Base-by-base conservation (phyloP, 2,329 filamentous ascomycete species). In the Aspergillus candidus region DNA sequence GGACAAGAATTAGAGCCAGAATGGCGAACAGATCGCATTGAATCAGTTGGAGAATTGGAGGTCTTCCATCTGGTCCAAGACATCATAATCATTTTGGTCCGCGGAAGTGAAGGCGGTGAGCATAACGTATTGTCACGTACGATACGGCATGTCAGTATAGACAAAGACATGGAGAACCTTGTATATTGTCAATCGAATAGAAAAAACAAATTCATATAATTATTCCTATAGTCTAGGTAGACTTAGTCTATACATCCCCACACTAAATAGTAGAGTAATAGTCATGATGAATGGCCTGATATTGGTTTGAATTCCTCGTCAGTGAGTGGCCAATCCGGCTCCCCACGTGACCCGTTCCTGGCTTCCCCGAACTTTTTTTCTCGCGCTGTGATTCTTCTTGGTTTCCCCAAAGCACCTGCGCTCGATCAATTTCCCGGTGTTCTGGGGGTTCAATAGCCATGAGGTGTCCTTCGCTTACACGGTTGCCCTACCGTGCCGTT, bases 401-500 rank as follows among this genome's bases (percentile, higher is more conserved):
- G 49, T 44, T 46, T 52, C 46, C 50, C 57, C 35, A 30, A 27
- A 50, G 40, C 50, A 50, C 45, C 48, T 51, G 35, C 35, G 35
- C 49, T 57, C 44, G 47, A 53, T 51, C 54, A 61, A 58, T 56
- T 54, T 43, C 48, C 43, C 41, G 50, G 22, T 27, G 22, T 27
- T 52, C 48, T 51, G 54, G 53, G 52, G 51, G 53, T 57, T 52
- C 44, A 45, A 53, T 50, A 61, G 52, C 51, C 43, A 71, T 71
- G 68, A 65, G 67, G 61, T 62, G 59, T 51, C 63, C 64, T 65
- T 58, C 63, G 55, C 53, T 69, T 56, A 56, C 65, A 52, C 67
- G 68, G 61, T 54, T 68, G 50, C 62, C 63, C 43, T 54, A 58
- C 60, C 62, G 61, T 54, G 63, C 67, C 35, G 55, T 69, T 43